phyloP scores from a whole-genome alignment of 352 stramenopile genomes.

The Phytopythium aichiense region DNA sequence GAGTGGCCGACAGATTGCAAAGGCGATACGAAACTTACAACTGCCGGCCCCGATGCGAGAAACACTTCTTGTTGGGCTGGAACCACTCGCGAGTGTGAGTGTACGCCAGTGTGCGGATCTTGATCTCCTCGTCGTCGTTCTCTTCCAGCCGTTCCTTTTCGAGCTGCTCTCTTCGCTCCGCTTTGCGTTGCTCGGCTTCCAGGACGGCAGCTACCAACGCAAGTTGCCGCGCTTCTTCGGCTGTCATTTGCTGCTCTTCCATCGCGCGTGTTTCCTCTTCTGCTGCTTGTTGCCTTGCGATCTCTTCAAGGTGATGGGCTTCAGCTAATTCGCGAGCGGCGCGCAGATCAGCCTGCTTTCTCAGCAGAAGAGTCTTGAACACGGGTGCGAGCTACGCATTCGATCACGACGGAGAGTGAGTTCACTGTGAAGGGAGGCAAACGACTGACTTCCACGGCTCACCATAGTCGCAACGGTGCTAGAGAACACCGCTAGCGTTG shows the following conservation, averaged over 20 bases:
- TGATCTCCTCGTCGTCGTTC: conserved; percentile 53
- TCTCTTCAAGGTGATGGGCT: background rate
- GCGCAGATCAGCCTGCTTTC: conserved; percentile 20
- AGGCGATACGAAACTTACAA: conserved; percentile 26
- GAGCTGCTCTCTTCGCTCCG: conserved; percentile 18
- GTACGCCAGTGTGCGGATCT: conserved; percentile 56
- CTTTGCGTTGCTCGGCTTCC: conserved; percentile 20
- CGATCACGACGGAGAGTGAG: background rate
- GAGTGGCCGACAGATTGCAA: background rate
- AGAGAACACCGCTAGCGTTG: conserved; percentile 37
- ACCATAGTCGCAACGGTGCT: conserved; percentile 15
- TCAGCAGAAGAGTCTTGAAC: conserved; percentile 27
- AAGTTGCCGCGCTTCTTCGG: conserved; percentile 7
- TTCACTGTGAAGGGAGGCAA: background rate
- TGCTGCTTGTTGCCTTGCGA: background rate
- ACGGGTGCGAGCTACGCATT: conserved; percentile 29
- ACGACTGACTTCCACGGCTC: background rate
- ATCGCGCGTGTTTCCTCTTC: conserved; percentile 9
- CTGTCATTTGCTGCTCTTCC: conserved; percentile 6
- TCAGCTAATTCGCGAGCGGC: conserved; percentile 22
- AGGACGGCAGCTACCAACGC: conserved; percentile 12
- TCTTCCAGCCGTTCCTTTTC: conserved; percentile 36
- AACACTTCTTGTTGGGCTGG: conserved; percentile 62
- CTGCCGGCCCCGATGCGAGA: conserved; percentile 47
- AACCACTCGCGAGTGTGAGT: conserved; percentile 54